Evolutionary conservation across 2,329 filamentous ascomycete species (phyloP), one percentile per base, ranked within the genome.

Genomic region (Pseudonectria foliicola): DNA sequence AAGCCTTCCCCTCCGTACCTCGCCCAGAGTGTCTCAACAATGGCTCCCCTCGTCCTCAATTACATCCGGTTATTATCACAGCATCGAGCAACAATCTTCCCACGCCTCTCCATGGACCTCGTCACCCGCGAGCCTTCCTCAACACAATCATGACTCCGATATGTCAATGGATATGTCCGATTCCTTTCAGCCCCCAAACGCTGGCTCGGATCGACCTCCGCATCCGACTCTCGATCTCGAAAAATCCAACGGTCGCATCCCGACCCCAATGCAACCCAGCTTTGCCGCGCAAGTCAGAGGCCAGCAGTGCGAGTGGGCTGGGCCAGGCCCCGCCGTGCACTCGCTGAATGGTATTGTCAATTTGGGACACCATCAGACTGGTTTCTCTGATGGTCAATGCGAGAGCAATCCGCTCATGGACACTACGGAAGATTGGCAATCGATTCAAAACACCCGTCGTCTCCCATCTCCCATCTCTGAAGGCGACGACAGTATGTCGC

Each of bases 401-500:
- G 57, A 73, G 4, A 71, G 71, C n/a, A 65, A 70, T 16, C 70
- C 63, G 18, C 18, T 21, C 2, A 60, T 74, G 43, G 62, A 63
- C 16, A 58, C 57, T 35, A 49, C 56, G 8, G 56, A 56, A 7
- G 68, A 73, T 36, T 78, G 73, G 73, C 66, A 65, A 29, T 59
- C 67, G 40, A 58, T 70, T 11, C 70, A 75, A 42, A 73, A 68
- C 41, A 70, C 71, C 41, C 64, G 72, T 16, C 67, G 71, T 12
- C 59, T 77, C 2, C 74, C 74, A 3, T 77, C 74, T 4, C 74
- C 74, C n/a, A 77, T 77, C 33, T 77, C 71, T 34, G 74, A 77
- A 44, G 63, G 61, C 13, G 71, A 75, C 38, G 71, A 73, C 33
- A 49, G 47, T 40, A 68, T 67, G 61, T 51, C 61, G 2, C n/a